Percentiles rank a stretch among this genome's conserved stretches.
phyloP scores from a whole-genome alignment of 176 grass and related monocot genomes.

The Miscanthus lutarioriparius region DNA sequence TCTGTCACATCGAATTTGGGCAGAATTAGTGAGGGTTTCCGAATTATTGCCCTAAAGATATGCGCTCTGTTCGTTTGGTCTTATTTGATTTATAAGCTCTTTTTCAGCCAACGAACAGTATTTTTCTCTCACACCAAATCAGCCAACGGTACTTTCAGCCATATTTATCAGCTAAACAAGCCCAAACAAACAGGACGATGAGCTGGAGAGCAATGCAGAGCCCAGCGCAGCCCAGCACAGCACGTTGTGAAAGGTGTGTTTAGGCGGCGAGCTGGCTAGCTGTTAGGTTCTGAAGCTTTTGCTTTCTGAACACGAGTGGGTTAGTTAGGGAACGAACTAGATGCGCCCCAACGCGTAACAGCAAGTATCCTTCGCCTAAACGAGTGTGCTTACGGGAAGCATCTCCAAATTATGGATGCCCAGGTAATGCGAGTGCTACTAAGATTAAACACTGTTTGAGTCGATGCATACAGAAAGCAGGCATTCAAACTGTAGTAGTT shows the following conservation, averaged over 20 bases:
- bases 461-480: background rate
- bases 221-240: background rate
- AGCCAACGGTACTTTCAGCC: too few species aligned
- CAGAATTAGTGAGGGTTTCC: constrained; percentile 1
- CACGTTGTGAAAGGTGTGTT: background rate
- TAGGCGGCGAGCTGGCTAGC: background rate
- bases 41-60: constrained; percentile 26
- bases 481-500: background rate
- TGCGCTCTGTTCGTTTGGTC: too few species aligned
- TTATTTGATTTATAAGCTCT: too few species aligned
- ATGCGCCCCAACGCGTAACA: background rate
- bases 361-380: background rate
- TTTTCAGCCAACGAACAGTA: too few species aligned
- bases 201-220: constrained; percentile 1
- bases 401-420: background rate
- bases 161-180: too few species aligned
- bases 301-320: constrained; percentile 21
- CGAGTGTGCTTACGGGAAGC: background rate
- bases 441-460: too few species aligned
- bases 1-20: constrained; percentile 36
- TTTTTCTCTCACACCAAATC: too few species aligned
- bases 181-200: too few species aligned
- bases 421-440: too few species aligned
- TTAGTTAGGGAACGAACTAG: constrained; percentile 3
- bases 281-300: background rate